phyloP scores from a whole-genome alignment of 2,329 filamentous ascomycete genomes.

The Hypoxylon sp. region DNA sequence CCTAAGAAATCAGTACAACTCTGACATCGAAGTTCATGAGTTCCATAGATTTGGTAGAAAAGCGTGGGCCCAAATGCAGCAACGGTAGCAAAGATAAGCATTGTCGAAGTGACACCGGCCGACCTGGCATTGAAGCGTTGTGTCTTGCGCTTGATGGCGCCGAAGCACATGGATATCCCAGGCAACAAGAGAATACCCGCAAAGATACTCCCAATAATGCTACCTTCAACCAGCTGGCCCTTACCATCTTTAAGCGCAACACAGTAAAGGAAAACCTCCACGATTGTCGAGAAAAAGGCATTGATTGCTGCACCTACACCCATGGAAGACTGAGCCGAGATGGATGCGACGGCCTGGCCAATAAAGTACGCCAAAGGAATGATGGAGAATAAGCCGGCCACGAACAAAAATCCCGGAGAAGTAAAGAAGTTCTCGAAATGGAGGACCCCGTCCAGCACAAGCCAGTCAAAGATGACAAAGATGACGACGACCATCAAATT shows the following conservation, averaged over 20 bases:
- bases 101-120: slow-evolving; percentile 96
- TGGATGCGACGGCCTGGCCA: slow-evolving; percentile 96
- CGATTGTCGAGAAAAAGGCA: slow-evolving; percentile 96
- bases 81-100: slow-evolving; percentile 96
- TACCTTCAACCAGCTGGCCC: slow-evolving; percentile 92
- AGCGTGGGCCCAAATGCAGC: slow-evolving; percentile 95
- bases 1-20: slow-evolving; percentile 68
- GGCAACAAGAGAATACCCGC: slow-evolving; percentile 95
- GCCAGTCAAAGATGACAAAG: slow-evolving; percentile 95
- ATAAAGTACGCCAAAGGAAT: slow-evolving; percentile 99
- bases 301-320: slow-evolving; percentile 97
- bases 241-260: slow-evolving; percentile 94
- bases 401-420: slow-evolving; percentile 87
- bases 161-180: slow-evolving; percentile 98
- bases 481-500: slow-evolving; percentile 94
- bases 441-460: slow-evolving; percentile 78
- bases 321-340: slow-evolving; percentile 99
- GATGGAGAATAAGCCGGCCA: slow-evolving; percentile 87
- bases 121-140: slow-evolving; percentile 98
- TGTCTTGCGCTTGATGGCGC: slow-evolving; percentile 96
- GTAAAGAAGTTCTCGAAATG: slow-evolving; percentile 81
- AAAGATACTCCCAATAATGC: slow-evolving; percentile 97
- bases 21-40: slow-evolving; percentile 92
- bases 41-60: slow-evolving; percentile 99
- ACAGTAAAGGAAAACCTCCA: slow-evolving; percentile 98